A percentile compares a stretch with the other conserved stretches of the same genome.
Evolutionary conservation across 1,139 yeast genomes (phyloP).

Genomic region (Nematodospora anomalae): DNA sequence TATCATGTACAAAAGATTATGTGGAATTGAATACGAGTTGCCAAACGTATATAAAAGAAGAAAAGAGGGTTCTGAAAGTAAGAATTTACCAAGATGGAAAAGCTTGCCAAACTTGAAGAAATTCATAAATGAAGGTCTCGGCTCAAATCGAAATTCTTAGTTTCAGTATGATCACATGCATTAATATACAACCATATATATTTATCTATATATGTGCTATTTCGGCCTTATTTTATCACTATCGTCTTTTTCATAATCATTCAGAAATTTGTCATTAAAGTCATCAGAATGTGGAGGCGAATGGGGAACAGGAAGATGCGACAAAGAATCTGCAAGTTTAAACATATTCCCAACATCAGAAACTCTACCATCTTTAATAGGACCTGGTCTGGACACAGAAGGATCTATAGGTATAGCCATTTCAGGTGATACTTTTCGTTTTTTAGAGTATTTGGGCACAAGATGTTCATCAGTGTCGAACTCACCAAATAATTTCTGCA

Average conservation of each 20-base stretch:
- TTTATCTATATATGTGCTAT: too few relatives aligned
- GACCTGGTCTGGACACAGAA: background rate
- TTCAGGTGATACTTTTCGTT: constrained; percentile 7
- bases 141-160: too few relatives aligned
- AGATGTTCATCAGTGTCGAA: background rate
- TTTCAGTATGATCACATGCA: too few relatives aligned
- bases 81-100: background rate
- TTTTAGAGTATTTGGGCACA: constrained; percentile 4
- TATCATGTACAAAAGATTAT: background rate
- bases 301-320: background rate
- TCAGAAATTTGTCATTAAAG: background rate
- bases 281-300: constrained; percentile 3
- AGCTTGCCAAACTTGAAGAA: constrained; percentile 1
- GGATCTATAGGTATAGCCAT: constrained; percentile 1
- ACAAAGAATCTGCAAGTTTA: too few relatives aligned
- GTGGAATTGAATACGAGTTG: constrained; percentile 1
- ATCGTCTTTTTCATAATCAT: constrained; percentile 1
- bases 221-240: background rate
- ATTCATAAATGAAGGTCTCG: background rate
- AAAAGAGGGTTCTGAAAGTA: background rate
- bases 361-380: background rate
- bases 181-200: background rate
- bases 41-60: background rate
- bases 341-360: background rate
- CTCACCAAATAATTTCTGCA: constrained; percentile 5